Evolutionary conservation across 106 monocot genomes (phyloP), one percentile per base, ranked within the genome.

Genomic region (Agapanthus africanus): DNA sequence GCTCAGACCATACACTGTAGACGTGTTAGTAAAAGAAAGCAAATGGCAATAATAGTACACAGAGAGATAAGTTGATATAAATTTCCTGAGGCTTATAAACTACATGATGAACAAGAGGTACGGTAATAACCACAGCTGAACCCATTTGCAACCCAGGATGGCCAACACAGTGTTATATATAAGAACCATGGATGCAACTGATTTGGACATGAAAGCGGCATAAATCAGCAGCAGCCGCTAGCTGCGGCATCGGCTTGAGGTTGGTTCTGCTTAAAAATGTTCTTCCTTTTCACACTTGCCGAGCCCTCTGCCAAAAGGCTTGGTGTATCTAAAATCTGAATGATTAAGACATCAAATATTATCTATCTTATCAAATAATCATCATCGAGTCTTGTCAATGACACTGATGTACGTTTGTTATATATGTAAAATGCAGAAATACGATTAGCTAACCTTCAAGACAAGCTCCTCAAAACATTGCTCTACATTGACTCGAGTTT

Each of bases 381-480:
- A 63, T 63, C 15, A n/a, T n/a, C 56, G 9, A 25, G 10, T 25
- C 1, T 22, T 9, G 9, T 11, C 1, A 56, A 26, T 22, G 25
- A 7, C 19, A 56, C 9, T 22, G 0, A 0, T 56, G 9, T 56
- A n/a, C n/a, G 26, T 0, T 22, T 22, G 16, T 22, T 26, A 56
- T 22, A 56, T 1, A 22, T 56, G 9, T 22, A 56, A n/a, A 56
- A 18, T 38, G 38, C 38, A 38, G 37, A 32, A 19, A 30, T 44
- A 31, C 21, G 15, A 40, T 28, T 40, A n/a, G 27, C 70, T 37
- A 70, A 95, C 97, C 97, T 97, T 97, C 18, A 97, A 71, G 59
- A 97, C 97, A 54, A 97, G 91, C 79, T 97, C 97, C 80, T 97
- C 97, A 69, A 97, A 97, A 69, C 92, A 92, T 46, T 97, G 86